Evolutionary conservation across 352 stramenopile species (phyloP), one percentile per base, ranked within the genome.

Genomic region (Pythium biforme): DNA sequence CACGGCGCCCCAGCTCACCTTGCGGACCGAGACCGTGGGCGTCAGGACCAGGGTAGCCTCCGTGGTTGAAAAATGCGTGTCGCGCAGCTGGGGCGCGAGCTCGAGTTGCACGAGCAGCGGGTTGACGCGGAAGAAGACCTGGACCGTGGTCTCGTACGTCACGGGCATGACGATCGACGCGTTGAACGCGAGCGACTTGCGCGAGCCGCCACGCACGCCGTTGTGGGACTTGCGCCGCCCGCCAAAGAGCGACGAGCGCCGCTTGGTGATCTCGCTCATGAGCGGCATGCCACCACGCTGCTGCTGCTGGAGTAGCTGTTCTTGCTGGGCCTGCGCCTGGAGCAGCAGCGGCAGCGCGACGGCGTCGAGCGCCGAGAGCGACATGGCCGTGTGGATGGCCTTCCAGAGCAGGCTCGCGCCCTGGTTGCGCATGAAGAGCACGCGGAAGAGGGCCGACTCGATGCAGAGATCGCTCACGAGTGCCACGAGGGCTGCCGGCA

Each of bases 371-470:
- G 52, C 33, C 33, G 62, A 49, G 29, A 62, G 45, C 31, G 60
- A 26, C n/a, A 52, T n/a, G 41, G 56, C 43, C 40, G 56, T 77
- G 25, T 80, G 72, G 37, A 82, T 58, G 11, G 72, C 76, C n/a
- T 69, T 84, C 80, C 80, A 89, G 10, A 89, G 62, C 25, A 76
- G 31, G 4, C 33, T 55, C 9, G 57, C 54, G 14, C 77, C 76
- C 43, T 85, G 68, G 12, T 79, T 73, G 52, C 71, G 75, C 15
- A 82, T 27, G 41, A 89, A 86, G 8, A 83, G 63, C 7, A 54
- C 48, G 11, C 70, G 64, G 31, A 89, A 89, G 12, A 68, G 47
- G 0, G 65, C 65, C 25, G 55, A 70, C 22, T 77, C 41, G 14
- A 59, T 57, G 49, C 72, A 57, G 6, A 89, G 56, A 47, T 83